Evolutionary conservation across 75 land plant species (phyloP).

Genomic region (Selaginella moellendorffii): DNA sequence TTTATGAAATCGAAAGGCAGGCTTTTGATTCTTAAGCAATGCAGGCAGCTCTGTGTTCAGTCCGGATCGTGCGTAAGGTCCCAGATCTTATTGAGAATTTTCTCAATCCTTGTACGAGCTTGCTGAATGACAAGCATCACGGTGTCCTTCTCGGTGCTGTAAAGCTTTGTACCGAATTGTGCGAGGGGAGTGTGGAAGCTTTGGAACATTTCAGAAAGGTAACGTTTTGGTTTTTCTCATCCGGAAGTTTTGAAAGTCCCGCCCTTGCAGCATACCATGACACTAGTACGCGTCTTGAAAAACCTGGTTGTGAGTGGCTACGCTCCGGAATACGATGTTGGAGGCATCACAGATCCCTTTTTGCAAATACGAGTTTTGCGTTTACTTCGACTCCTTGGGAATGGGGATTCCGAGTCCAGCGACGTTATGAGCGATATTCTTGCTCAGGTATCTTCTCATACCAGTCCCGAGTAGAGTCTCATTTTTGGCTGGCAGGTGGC

Average conservation of each 20-base stretch:
- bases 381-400: constrained; percentile 68
- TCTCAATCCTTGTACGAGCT: constrained; percentile 50
- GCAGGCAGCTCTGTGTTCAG: constrained; percentile 94
- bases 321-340: constrained; percentile 88
- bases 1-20: not conserved
- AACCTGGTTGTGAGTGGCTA: constrained; percentile 85
- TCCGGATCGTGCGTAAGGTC: constrained; percentile 86
- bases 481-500: constrained; percentile 94
- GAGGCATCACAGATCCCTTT: constrained; percentile 91
- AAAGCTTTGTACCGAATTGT: constrained; percentile 85
- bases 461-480: no score
- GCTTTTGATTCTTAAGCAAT: constrained; percentile 1
- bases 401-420: constrained; percentile 86
- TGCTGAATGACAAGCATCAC: constrained; percentile 94
- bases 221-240: not conserved
- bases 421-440: constrained; percentile 95
- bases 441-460: constrained; percentile 82
- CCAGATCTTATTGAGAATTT: constrained; percentile 93
- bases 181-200: constrained; percentile 66
- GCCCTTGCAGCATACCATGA: constrained; percentile 49
- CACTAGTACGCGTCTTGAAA: constrained; percentile 56
- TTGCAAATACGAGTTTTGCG: constrained; percentile 76
- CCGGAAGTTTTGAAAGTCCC: not conserved
- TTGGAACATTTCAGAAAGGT: constrained; percentile 84
- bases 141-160: constrained; percentile 88